Conservation (phyloP, 192 early-diverging fungal species). For the Coemansia sp. region DNA sequence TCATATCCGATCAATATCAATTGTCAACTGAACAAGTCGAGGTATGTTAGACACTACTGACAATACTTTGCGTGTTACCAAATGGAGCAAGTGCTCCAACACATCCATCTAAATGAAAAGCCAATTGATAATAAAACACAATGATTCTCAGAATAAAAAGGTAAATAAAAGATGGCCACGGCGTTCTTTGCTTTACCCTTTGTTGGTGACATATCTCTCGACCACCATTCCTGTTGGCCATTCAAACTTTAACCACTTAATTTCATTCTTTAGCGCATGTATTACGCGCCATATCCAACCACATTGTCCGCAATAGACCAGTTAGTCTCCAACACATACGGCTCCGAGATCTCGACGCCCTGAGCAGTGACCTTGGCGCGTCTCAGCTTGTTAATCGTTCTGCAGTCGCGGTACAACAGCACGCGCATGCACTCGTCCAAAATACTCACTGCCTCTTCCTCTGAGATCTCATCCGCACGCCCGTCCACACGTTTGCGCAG, state of each 20-base stretch:
- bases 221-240: no score
- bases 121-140: no score
- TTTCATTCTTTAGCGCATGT: no score
- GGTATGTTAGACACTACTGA: no score
- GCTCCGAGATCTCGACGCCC: constrained; percentile 83
- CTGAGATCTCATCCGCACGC: constrained; percentile 79
- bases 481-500: constrained; percentile 89
- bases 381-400: constrained; percentile 92
- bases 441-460: constrained; percentile 84
- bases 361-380: constrained; percentile 82
- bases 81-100: background rate
- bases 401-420: constrained; percentile 92
- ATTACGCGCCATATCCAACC: constrained; percentile 70
- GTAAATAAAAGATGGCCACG: no score
- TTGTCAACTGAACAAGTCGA: no score
- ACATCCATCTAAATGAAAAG: no score
- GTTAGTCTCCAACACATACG: constrained; percentile 84
- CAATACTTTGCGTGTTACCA: background rate
- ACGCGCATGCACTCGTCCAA: constrained; percentile 89
- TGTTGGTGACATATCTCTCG: no score
- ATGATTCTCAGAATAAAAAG: no score
- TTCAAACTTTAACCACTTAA: no score
- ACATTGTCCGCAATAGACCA: constrained; percentile 87
- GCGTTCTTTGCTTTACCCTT: no score
- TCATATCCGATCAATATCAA: no score